These are phyloP conservation scores for Metschnikowia reukaufii DNA, from an alignment of 805 yeast species.

Conservation along the genomic window DNA sequence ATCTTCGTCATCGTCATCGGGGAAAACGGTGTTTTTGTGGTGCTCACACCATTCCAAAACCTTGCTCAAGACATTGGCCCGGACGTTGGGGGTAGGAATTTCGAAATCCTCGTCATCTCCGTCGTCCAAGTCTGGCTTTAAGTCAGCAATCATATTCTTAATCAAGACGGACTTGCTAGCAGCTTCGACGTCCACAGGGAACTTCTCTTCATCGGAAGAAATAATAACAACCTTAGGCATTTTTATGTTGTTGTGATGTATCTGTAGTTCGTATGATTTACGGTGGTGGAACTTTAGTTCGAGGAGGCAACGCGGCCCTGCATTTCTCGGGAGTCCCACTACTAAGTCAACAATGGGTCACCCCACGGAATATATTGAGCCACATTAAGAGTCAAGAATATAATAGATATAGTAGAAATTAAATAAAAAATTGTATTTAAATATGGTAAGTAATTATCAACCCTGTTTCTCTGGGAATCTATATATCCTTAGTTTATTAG, in stretches of 20 bases:
- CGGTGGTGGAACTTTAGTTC: background rate
- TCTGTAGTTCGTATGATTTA: background rate
- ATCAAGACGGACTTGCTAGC: constrained; percentile 85
- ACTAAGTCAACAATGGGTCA: background rate
- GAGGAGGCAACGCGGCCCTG: background rate
- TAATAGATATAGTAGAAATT: too few relatives aligned
- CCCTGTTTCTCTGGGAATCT: too few relatives aligned
- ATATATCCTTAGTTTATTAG: background rate
- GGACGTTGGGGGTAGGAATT: constrained; percentile 88
- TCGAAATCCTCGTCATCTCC: constrained; percentile 55
- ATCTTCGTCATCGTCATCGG: constrained; percentile 80
- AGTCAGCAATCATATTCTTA: constrained; percentile 83
- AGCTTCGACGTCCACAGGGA: constrained; percentile 73
- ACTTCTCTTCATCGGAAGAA: constrained; percentile 79
- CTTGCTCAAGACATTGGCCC: constrained; percentile 81
- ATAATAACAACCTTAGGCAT: constrained; percentile 52
- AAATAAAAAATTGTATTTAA: too few relatives aligned
- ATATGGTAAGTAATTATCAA: too few relatives aligned
- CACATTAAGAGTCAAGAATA: too few relatives aligned
- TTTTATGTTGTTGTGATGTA: constrained; percentile 14
- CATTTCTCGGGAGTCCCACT: background rate
- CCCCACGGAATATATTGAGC: too few relatives aligned
- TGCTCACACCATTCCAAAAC: constrained; percentile 97
- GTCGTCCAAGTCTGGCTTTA: constrained; percentile 59
- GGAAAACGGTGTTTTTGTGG: constrained; percentile 77